Percentiles rank a stretch among this genome's conserved stretches.
Evolutionary conservation across 352 stramenopile species (phyloP).

Genomic region (Phytophthora hibernalis): DNA sequence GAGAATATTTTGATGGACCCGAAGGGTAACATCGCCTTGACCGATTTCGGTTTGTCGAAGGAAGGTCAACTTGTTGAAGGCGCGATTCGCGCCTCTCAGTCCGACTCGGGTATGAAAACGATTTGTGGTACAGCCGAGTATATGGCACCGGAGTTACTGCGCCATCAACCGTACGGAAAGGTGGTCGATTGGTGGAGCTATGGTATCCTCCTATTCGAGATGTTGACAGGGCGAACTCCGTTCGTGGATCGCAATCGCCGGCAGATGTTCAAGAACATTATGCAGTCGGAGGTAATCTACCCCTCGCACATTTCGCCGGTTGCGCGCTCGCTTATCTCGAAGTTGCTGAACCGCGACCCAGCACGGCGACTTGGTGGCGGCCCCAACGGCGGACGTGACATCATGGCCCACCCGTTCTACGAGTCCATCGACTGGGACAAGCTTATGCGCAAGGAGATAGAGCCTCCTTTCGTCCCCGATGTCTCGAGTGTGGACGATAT

Average conservation of each 20-base stretch:
- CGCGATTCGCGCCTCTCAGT: conserved; percentile 82
- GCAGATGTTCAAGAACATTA: conserved; percentile 94
- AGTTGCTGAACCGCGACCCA: conserved; percentile 95
- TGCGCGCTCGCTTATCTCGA: conserved; percentile 81
- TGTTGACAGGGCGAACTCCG: conserved; percentile 87
- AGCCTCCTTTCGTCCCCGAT: conserved; percentile 81
- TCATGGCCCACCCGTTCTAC: conserved; percentile 90
- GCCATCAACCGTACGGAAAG: conserved; percentile 89
- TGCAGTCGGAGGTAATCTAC: conserved; percentile 90
- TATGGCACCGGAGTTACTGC: conserved; percentile 87
- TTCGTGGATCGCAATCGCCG: conserved; percentile 90
- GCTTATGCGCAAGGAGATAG: conserved; percentile 85
- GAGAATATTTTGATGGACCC: conserved; percentile 93
- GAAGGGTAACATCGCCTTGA: conserved; percentile 88
- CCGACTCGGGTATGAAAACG: conserved; percentile 87
- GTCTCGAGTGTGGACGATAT: conserved; percentile 85
- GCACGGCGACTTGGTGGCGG: conserved; percentile 92
- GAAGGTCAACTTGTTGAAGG: conserved; percentile 85
- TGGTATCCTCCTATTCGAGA: conserved; percentile 89
- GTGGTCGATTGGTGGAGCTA: conserved; percentile 93
- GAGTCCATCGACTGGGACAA: conserved; percentile 89
- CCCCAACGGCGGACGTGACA: conserved; percentile 83
- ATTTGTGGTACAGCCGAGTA: conserved; percentile 91
- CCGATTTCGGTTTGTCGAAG: conserved; percentile 90
- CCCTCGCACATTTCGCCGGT: conserved; percentile 84